Base-by-base conservation (phyloP, 73 alveolate genomes). In the Blepharisma stoltei region DNA sequence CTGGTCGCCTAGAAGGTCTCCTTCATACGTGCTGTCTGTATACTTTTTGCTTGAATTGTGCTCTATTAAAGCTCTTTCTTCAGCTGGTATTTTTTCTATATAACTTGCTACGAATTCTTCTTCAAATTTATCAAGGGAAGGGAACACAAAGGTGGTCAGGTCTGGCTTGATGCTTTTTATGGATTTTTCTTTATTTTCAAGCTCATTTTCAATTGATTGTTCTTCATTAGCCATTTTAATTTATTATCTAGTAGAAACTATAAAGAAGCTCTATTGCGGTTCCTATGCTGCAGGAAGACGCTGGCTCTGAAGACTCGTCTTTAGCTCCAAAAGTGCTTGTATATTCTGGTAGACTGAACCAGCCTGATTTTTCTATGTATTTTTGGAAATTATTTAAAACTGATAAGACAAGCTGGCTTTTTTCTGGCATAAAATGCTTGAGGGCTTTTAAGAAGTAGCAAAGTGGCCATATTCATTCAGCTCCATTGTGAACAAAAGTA, bases 381-480 rank as follows among this genome's bases (percentile, higher is more conserved):
- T 82, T 77, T 70, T 68, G 79, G 54, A 66, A 69, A 66, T 70
- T 14, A 32, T 43, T 67, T 38, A 84, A 71, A 48, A 45, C n/a
- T 81, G 69, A 14, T 8, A 14, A 49, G 48, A 79, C 78, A 6
- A 76, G 23, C 25, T 50, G 37, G 4, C 38, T 47, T n/a, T 71
- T 44, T 14, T 81, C 81, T 9, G 78, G 41, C 41, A 32, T 78
- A 27, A 81, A 69, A 32, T 23, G 66, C 14, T 48, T 6, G 6
- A 70, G 54, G 3, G 92, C 88, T 50, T 81, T 79, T 55, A 84
- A 67, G 41, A 70, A 84, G 44, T 71, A 84, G 41, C 92, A 90
- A 46, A 71, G 65, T 7, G 75, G 84, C 88, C 92, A 84, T 6
- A 84, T 84, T 90, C 92, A 84, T 48, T 84, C 92, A 43, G 92